Base-by-base conservation (phyloP, 345 rosid genomes). In the Sisymbrium irio region DNA sequence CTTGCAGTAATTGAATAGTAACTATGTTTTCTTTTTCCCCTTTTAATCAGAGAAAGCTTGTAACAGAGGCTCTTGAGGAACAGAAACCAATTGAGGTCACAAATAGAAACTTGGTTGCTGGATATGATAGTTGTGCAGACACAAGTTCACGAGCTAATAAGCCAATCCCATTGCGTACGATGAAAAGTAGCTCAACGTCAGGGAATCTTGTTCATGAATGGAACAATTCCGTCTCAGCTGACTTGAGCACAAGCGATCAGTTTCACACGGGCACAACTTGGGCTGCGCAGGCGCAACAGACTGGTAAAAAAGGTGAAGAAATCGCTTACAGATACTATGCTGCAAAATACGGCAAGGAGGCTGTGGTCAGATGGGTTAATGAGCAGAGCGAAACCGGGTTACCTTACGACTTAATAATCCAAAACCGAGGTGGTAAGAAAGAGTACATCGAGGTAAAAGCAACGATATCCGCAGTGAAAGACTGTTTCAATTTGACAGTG, bases 361-460 rank as follows among this genome's bases (percentile, higher is more conserved):
- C 73, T 32, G 74, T 63, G n/a, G 93, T 91, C 49, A 84, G 71
- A 54, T 94, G 98, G 98, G 88, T 91, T 42, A 94, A 94, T 49
- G 86, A 85, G 70, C 85, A 77, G 44, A 70, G 63, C 4, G 98
- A 94, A 83, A 86, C 91, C 1, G 94, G 96, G 35, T 75, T 83
- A 73, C 98, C 97, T 30, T 91, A 86, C 50, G 97, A 94, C 77
- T 80, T 94, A 36, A 46, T 85, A 32, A 62, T 86, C 5, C 49
- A 66, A 57, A 51, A 41, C 62, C 25, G 54, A 47, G 82, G 66
- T 42, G 84, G 80, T 56, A 80, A 64, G 60, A 76, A 75, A 72
- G 81, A 75, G 67, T 91, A 89, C 67, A 60, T 89, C 6, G 98
- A 94, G 82, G 98, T 94, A 25, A 94, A 94, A 75, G 85, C 98